Evolutionary conservation across 2,329 filamentous ascomycete genomes (phyloP).

Genomic region (Paraconiothyrium sp.): DNA sequence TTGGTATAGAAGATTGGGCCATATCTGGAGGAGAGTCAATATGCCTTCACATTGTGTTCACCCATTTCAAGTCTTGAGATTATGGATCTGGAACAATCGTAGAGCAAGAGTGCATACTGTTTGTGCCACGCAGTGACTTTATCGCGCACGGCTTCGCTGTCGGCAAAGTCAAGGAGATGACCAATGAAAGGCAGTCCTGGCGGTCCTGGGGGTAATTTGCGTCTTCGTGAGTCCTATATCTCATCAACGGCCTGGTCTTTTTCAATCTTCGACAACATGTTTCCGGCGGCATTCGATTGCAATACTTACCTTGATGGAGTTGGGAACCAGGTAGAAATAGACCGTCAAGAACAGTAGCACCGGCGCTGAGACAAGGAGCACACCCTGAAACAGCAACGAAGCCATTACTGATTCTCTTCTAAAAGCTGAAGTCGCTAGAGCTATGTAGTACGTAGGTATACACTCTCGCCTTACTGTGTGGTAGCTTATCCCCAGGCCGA

Average conservation of each 20-base stretch:
- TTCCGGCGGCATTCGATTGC: background rate
- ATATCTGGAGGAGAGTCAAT: slow-evolving; percentile 25
- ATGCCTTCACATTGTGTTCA: background rate
- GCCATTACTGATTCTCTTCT: background rate
- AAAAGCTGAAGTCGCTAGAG: background rate
- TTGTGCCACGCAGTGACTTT: slow-evolving; percentile 48
- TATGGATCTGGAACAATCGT: no score
- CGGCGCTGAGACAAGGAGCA: slow-evolving; percentile 26
- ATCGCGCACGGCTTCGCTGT: slow-evolving; percentile 42
- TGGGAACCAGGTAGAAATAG: slow-evolving; percentile 44
- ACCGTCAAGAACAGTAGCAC: slow-evolving; percentile 32
- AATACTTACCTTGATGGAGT: slow-evolving; percentile 36
- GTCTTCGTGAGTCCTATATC: slow-evolving; percentile 39
- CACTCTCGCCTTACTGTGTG: no score
- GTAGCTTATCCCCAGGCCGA: background rate
- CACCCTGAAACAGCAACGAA: slow-evolving; percentile 22
- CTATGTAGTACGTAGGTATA: background rate
- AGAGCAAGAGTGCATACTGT: slow-evolving; percentile 17
- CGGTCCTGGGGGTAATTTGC: slow-evolving; percentile 51
- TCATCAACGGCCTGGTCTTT: background rate
- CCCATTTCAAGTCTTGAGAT: no score
- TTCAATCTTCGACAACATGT: background rate
- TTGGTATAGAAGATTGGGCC: slow-evolving; percentile 53
- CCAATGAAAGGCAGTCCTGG: slow-evolving; percentile 53
- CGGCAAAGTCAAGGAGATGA: slow-evolving; percentile 49